These are phyloP conservation scores for Gomphus sp. DNA, from an alignment of 1,284 basidiomycete species.

Conservation along the genomic window DNA sequence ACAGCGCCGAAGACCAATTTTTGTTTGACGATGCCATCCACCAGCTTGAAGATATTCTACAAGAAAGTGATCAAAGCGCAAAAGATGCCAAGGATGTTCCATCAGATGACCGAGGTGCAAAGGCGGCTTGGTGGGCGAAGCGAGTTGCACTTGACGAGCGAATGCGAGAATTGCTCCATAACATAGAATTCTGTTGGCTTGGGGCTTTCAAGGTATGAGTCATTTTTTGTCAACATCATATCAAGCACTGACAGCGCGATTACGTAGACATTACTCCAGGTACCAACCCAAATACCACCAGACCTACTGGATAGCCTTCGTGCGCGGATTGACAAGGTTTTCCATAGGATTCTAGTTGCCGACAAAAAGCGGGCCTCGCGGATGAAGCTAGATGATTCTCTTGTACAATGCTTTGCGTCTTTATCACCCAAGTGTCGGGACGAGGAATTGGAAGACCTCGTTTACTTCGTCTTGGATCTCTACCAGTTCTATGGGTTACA, in stretches of 20 bases:
- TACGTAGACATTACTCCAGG: slow-evolving; percentile 60
- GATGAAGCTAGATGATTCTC: slow-evolving; percentile 53
- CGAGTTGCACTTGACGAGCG: slow-evolving; percentile 70
- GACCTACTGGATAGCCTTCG: slow-evolving; percentile 50
- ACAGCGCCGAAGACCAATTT: slow-evolving; percentile 60
- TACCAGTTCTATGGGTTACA: slow-evolving; percentile 90
- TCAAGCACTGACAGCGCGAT: not conserved
- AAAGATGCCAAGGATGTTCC: slow-evolving; percentile 66
- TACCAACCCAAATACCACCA: slow-evolving; percentile 34
- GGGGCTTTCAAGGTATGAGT: slow-evolving; percentile 86
- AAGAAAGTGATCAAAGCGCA: slow-evolving; percentile 68
- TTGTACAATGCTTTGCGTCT: slow-evolving; percentile 82
- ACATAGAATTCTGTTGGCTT: slow-evolving; percentile 93
- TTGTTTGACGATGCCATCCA: slow-evolving; percentile 65
- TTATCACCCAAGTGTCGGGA: slow-evolving; percentile 76
- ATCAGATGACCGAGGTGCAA: slow-evolving; percentile 52
- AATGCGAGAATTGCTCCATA: slow-evolving; percentile 67
- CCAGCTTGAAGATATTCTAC: slow-evolving; percentile 76
- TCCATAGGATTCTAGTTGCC: slow-evolving; percentile 54
- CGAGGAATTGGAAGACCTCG: slow-evolving; percentile 91
- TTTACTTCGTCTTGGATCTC: slow-evolving; percentile 90
- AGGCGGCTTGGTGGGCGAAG: slow-evolving; percentile 80
- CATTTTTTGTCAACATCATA: not conserved
- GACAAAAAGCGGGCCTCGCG: slow-evolving; percentile 50
- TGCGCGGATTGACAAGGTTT: slow-evolving; percentile 61